Evolutionary conservation across 495 filamentous ascomycete genomes (phyloP), one percentile per base, ranked within the genome.

Genomic region (Penicillium taxi): DNA sequence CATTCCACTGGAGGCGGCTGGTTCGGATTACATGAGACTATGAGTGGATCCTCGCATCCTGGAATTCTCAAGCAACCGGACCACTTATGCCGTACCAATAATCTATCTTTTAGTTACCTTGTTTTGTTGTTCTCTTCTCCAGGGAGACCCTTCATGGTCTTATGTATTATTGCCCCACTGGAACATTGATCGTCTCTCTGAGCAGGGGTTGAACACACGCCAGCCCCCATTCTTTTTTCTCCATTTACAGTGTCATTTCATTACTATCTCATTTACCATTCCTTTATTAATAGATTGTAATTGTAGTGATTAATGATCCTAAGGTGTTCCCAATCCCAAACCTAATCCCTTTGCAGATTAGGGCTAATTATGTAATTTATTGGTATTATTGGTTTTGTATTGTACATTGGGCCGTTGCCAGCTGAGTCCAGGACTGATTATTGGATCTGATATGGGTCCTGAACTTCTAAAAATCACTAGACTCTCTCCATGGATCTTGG

Each of bases 391-490:
- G n/a, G n/a, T n/a, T n/a, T n/a, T n/a, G n/a, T n/a, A n/a, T n/a
- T n/a, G n/a, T n/a, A 37, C 49, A 39, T 39, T 42, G 44, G 41
- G 26, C 37, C 45, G 56, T 63, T 63, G 56, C 54, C 47, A 58
- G 53, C 47, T 52, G 61, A 54, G 60, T 47, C 47, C 47, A 29
- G 27, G 37, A 40, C 54, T 54, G 53, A 55, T 57, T 54, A 60
- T 63, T 63, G 59, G 59, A 63, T 58, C 53, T 59, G 52, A 56
- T 53, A 59, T 58, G 57, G 57, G 55, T 52, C 57, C 51, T 45
- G 33, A 50, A 42, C 22, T 41, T 37, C 39, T 45, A 36, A 50
- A 42, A 27, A 43, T 37, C 39, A 48, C 45, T 45, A 36, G 19
- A 37, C 35, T 27, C 39, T 41, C 38, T 42, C 47, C 35, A 35